Evolutionary conservation across 179 eudicot species (phyloP).

Genomic region (Beta macrorhiza): DNA sequence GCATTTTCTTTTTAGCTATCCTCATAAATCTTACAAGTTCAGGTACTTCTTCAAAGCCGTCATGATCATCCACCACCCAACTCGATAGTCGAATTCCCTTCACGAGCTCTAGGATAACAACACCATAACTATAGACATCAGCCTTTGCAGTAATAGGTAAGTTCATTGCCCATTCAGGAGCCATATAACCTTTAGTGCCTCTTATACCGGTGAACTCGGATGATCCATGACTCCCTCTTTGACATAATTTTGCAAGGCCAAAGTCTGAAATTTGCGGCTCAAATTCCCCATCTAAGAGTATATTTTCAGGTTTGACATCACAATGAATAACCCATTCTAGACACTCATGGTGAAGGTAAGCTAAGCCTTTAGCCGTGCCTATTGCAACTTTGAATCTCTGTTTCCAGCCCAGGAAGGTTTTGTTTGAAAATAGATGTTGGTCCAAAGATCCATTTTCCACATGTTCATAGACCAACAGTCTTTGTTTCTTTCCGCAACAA

Average conservation of each 20-base stretch:
- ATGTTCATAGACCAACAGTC: background rate
- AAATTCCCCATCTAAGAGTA: background rate
- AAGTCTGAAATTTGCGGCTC: background rate
- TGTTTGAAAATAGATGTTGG: background rate
- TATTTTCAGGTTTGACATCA: slow-evolving; percentile 7
- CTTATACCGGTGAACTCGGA: background rate
- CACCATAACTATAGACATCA: slow-evolving; percentile 12
- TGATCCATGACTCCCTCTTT: background rate
- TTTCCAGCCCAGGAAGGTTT: background rate
- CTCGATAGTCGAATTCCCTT: background rate
- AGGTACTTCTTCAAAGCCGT: background rate
- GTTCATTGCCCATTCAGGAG: slow-evolving; percentile 11
- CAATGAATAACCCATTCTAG: slow-evolving; percentile 13
- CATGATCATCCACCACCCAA: background rate
- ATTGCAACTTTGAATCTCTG: background rate
- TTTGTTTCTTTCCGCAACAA: background rate
- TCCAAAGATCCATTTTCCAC: background rate
- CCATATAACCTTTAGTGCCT: slow-evolving; percentile 14
- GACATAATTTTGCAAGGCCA: background rate
- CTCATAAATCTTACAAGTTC: background rate
- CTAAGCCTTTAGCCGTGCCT: slow-evolving; percentile 5
- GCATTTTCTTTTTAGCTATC: background rate
- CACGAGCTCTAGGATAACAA: slow-evolving; percentile 8
- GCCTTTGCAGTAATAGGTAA: background rate
- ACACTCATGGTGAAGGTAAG: slow-evolving; percentile 7